Evolutionary conservation across 805 yeast species (phyloP).

Genomic region (Yarrowia deformans): DNA sequence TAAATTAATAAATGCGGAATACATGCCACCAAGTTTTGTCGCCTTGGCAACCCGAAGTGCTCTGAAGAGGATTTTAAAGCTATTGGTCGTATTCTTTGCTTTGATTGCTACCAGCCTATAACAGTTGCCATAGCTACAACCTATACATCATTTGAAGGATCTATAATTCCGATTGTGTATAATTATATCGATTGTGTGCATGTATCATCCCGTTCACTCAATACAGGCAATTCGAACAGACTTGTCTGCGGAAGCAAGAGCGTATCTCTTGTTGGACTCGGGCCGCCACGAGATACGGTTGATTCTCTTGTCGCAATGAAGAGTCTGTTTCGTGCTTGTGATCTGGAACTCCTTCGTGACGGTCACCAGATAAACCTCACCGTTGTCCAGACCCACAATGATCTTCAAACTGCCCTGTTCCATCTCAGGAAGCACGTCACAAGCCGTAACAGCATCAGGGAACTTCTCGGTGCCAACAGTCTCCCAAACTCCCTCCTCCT

Average conservation of each 20-base stretch:
- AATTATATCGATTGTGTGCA: neutral
- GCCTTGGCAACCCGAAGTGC: too few relatives aligned
- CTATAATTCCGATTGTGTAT: conserved; percentile 1
- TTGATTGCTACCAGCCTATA: too few relatives aligned
- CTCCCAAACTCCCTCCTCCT: conserved; percentile 49
- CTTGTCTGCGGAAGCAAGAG: conserved; percentile 28
- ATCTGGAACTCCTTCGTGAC: conserved; percentile 50
- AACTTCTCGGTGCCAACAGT: conserved; percentile 56
- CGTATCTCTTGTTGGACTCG: conserved; percentile 7
- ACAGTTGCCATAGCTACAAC: too few relatives aligned
- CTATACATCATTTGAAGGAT: neutral
- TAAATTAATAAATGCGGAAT: too few relatives aligned
- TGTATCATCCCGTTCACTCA: neutral
- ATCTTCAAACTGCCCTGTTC: conserved; percentile 47
- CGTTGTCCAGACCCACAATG: conserved; percentile 76
- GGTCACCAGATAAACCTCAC: conserved; percentile 59
- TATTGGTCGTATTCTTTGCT: too few relatives aligned
- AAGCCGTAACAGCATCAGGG: conserved; percentile 68
- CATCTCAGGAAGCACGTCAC: conserved; percentile 56
- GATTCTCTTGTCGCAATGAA: conserved; percentile 63
- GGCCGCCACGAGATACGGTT: conserved; percentile 67
- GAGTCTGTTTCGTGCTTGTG: conserved; percentile 54
- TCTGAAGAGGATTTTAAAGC: too few relatives aligned
- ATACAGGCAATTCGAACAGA: conserved; percentile 2
- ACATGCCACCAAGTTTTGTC: too few relatives aligned